Evolutionary conservation across 2,329 filamentous ascomycete genomes (phyloP), one percentile per base, ranked within the genome.

Genomic region (Capronia epimyces): DNA sequence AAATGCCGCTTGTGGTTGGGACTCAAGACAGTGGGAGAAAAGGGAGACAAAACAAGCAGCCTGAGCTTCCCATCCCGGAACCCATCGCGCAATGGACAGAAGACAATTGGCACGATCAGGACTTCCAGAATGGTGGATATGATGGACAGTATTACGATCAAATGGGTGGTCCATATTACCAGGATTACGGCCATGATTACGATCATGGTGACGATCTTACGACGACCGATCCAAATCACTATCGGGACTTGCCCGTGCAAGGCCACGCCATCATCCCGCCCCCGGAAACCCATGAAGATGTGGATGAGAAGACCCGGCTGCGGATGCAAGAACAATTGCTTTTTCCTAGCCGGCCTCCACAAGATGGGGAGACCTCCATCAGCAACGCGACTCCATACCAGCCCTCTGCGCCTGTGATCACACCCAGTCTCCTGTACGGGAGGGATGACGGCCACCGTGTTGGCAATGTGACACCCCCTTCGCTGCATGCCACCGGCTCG

Each of bases 1-100:
- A 85, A 0, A 91, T 96, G 61, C 89, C 96, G 66, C 80, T 95
- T 12, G 75, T 95, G 1, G 83, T 97, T 16, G 93, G 93, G 1
- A 95, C 89, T 0, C 79, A 79, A 29, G 90, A 98, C 66, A 91
- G 83, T 60, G 79, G 78, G 53, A 46, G 56, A 39, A 69, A 78
- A 58, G 50, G 34, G 18, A 49, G 36, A 39, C 46, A 59, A n/a
- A 37, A 13, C 22, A 55, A 48, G n/a, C 42, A 52, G 50, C 41
- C 43, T 10, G 55, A 58, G 25, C 24, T 40, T 36, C 43, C 43
- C 27, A 15, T 42, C 12, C 10, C 34, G 12, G 46, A 45, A 22
- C 13, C 37, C 13, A 34, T 22, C 40, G 21, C 43, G 9, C 32
- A 46, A 45, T 48, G 43, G 39, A 34, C 34, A 7, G 50, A 54